A percentile compares a stretch with the other conserved stretches of the same genome.
These are phyloP conservation scores for Lachnellula occidentalis DNA, from an alignment of 2,329 filamentous ascomycete genomes.

Conservation along the genomic window DNA sequence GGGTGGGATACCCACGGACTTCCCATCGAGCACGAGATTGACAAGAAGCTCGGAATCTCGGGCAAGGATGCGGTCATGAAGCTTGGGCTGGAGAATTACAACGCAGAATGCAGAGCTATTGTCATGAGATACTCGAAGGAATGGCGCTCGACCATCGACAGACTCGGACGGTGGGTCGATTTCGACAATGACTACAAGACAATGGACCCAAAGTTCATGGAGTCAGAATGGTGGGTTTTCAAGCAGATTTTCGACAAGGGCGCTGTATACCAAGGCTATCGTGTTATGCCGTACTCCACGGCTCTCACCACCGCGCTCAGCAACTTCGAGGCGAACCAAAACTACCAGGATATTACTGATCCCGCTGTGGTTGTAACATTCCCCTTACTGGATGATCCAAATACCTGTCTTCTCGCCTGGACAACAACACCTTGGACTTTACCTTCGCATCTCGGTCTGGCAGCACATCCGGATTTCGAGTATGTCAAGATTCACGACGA, in stretches of 20 bases:
- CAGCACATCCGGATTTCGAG: slow-evolving; percentile 75
- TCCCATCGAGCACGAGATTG: slow-evolving; percentile 94
- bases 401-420: slow-evolving; percentile 76
- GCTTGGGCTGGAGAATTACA: slow-evolving; percentile 84
- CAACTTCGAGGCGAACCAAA: slow-evolving; percentile 91
- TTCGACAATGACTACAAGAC: slow-evolving; percentile 99
- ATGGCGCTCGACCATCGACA: slow-evolving; percentile 83
- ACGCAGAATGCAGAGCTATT: slow-evolving; percentile 84
- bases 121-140: slow-evolving; percentile 87
- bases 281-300: slow-evolving; percentile 93
- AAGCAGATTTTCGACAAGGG: slow-evolving; percentile 88
- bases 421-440: slow-evolving; percentile 88
- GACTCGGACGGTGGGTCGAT: slow-evolving; percentile 92
- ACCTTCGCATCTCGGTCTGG: slow-evolving; percentile 73
- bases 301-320: slow-evolving; percentile 83
- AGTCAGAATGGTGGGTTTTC: slow-evolving; percentile 95
- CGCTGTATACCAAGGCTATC: slow-evolving; percentile 81
- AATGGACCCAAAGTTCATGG: slow-evolving; percentile 95
- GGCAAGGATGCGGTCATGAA: slow-evolving; percentile 82
- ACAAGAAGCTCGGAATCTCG: slow-evolving; percentile 89
- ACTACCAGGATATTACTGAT: slow-evolving; percentile 90
- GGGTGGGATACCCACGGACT: slow-evolving; percentile 96
- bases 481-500: slow-evolving; percentile 85
- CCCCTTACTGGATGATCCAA: slow-evolving; percentile 71
- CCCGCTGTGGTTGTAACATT: slow-evolving; percentile 86